phyloP scores from a whole-genome alignment of 2,329 filamentous ascomycete species.

The Cytospora schulzeri region DNA sequence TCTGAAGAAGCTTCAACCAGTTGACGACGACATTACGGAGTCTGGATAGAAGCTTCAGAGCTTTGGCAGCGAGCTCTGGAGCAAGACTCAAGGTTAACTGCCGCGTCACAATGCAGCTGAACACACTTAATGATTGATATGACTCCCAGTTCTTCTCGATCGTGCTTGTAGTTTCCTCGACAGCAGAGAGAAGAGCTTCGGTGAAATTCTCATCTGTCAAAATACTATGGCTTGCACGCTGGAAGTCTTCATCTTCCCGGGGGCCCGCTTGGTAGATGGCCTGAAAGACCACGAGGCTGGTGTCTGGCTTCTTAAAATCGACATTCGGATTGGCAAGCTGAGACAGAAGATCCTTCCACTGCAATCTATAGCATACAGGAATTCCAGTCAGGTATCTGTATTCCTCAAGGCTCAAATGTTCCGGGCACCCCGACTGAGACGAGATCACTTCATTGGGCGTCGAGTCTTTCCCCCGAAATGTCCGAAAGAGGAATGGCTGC shows the following conservation, averaged over 20 bases:
- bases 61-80: constrained; percentile 29
- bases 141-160: constrained; percentile 57
- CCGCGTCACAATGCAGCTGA: constrained; percentile 45
- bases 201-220: constrained; percentile 41
- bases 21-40: constrained; percentile 39
- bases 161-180: constrained; percentile 37
- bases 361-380: constrained; percentile 49
- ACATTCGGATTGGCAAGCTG: constrained; percentile 52
- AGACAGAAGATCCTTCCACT: constrained; percentile 58
- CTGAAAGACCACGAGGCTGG: constrained; percentile 51
- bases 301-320: constrained; percentile 53
- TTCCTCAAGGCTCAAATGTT: constrained; percentile 52
- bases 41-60: constrained; percentile 37
- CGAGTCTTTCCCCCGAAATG: constrained; percentile 28
- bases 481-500: constrained; percentile 44
- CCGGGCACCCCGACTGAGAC: constrained; percentile 49
- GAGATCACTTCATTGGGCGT: constrained; percentile 56
- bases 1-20: constrained; percentile 43
- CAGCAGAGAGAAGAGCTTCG: constrained; percentile 34
- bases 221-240: constrained; percentile 41
- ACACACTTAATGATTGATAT: constrained; percentile 41
- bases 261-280: constrained; percentile 51
- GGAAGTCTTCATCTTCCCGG: constrained; percentile 17
- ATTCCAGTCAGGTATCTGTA: constrained; percentile 55
- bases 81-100: constrained; percentile 44